Conservation (phyloP, 208 protist genomes). For the Leishmania tropica region DNA sequence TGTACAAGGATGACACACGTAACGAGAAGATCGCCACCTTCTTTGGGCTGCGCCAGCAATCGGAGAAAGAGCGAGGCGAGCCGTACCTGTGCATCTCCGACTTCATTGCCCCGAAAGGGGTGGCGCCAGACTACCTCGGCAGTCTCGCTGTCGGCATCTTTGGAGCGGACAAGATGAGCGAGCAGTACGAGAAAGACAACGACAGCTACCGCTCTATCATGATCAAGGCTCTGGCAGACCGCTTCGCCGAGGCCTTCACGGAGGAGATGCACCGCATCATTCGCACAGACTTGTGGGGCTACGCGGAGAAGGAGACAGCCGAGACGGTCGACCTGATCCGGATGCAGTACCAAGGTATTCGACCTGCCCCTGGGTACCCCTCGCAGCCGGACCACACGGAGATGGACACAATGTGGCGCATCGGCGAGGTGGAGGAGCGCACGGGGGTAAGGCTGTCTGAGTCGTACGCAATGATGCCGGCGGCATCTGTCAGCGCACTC, state of each 20-base stretch:
- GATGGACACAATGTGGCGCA: conserved; percentile 93
- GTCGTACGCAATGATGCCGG: conserved; percentile 94
- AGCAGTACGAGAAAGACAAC: conserved; percentile 76
- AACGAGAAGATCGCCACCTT: conserved; percentile 52
- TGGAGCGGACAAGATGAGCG: conserved; percentile 82
- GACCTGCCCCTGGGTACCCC: conserved; percentile 96
- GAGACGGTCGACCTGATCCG: conserved; percentile 90
- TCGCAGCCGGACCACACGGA: conserved; percentile 97
- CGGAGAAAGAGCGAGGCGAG: conserved; percentile 91
- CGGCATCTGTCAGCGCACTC: conserved; percentile 94
- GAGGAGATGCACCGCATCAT: conserved; percentile 93
- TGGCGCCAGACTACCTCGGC: conserved; percentile 93
- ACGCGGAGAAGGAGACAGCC: conserved; percentile 80
- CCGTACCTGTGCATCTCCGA: conserved; percentile 93
- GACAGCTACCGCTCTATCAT: conserved; percentile 96
- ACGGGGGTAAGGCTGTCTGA: conserved; percentile 93
- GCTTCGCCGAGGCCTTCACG: conserved; percentile 85
- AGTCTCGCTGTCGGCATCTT: conserved; percentile 91
- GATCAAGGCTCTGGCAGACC: conserved; percentile 94
- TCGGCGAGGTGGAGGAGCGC: conserved; percentile 52
- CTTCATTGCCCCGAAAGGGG: conserved; percentile 93
- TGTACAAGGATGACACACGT: conserved; percentile 77
- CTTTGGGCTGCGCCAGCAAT: conserved; percentile 93
- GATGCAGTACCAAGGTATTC: conserved; percentile 96
- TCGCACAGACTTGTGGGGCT: conserved; percentile 93